Percentiles rank a stretch among this genome's conserved stretches.
Conservation (phyloP, 2,329 filamentous ascomycete species). For the Mollisiaceae sp. region DNA sequence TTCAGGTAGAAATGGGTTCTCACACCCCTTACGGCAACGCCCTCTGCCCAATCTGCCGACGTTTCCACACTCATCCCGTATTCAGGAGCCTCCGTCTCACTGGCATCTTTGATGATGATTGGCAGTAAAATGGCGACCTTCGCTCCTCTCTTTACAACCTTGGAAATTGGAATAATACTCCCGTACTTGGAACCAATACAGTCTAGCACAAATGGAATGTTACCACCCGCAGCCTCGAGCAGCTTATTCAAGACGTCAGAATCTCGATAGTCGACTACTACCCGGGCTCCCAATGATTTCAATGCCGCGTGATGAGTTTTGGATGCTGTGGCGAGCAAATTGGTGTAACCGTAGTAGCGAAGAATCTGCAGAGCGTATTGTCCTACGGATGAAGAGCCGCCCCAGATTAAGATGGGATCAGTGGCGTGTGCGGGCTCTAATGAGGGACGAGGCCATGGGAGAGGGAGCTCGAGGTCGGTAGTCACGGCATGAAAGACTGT, state of each 20-base stretch:
- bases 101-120: conserved; percentile 60
- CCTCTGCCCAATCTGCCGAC: conserved; percentile 54
- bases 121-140: conserved; percentile 65
- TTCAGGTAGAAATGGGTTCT: conserved; percentile 59
- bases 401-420: conserved; percentile 45
- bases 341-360: conserved; percentile 56
- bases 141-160: conserved; percentile 50
- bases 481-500: conserved; percentile 62
- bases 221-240: conserved; percentile 33
- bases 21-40: conserved; percentile 58
- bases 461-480: conserved; percentile 55
- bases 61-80: conserved; percentile 59
- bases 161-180: conserved; percentile 54
- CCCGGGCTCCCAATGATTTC: conserved; percentile 39
- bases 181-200: conserved; percentile 58
- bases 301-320: conserved; percentile 39
- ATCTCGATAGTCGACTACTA: conserved; percentile 43
- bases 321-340: conserved; percentile 46
- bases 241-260: conserved; percentile 31
- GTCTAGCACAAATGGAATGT: conserved; percentile 56
- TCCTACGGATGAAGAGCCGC: conserved; percentile 42
- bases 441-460: conserved; percentile 56
- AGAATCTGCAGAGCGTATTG: conserved; percentile 50
- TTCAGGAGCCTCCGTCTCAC: conserved; percentile 51
- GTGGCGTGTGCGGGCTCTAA: conserved; percentile 37